phyloP scores from a whole-genome alignment of 768 basidiomycete species.

The Russula dissimulans region DNA sequence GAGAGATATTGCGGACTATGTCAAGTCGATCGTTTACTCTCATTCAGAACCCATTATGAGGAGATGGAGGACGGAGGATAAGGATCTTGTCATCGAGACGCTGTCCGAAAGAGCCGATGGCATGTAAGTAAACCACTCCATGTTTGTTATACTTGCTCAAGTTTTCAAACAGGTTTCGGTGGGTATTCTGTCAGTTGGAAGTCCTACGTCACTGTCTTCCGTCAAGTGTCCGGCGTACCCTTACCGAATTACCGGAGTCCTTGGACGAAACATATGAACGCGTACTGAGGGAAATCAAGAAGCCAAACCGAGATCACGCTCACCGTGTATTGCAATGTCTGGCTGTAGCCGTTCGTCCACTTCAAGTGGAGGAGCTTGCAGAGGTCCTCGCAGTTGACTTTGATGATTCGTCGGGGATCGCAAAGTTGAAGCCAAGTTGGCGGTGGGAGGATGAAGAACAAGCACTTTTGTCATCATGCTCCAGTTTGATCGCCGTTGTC shows the following conservation, averaged over 20 bases:
- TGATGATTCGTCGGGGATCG: neutral
- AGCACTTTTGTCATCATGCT: neutral
- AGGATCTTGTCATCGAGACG: neutral
- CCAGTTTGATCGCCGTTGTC: neutral
- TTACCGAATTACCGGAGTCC: neutral
- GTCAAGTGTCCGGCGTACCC: neutral
- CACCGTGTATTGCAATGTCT: neutral
- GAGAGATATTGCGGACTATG: neutral
- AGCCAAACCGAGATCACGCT: neutral
- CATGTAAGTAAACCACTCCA: neutral
- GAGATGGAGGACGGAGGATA: neutral
- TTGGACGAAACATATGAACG: neutral
- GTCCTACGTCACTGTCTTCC: neutral
- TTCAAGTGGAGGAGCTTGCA: too few species aligned
- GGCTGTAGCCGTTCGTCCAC: too few species aligned
- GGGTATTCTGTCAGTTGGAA: neutral
- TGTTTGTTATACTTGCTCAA: neutral
- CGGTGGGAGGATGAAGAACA: neutral
- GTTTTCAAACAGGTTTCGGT: neutral
- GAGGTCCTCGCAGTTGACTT: too few species aligned
- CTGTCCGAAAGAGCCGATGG: conserved; percentile 2
- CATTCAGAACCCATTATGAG: neutral
- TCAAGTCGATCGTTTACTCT: neutral
- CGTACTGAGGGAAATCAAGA: neutral
- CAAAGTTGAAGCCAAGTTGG: neutral